These are phyloP conservation scores for Firmiana major DNA, from an alignment of 345 rosid species.

Conservation along the genomic window DNA sequence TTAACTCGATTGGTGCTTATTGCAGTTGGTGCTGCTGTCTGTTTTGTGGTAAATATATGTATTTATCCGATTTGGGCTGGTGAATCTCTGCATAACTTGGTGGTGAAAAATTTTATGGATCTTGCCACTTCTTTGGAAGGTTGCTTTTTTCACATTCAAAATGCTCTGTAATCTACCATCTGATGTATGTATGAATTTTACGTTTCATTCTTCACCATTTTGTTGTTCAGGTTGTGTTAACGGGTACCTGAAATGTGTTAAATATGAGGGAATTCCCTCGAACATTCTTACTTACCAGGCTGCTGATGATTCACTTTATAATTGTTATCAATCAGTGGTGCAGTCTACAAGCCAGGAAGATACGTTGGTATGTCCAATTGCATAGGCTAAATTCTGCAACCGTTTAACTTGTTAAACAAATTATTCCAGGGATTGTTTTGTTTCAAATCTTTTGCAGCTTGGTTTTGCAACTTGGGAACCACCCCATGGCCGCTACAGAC, in stretches of 20 bases:
- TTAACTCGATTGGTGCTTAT: constrained; percentile 67
- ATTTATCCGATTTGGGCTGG: constrained; percentile 97
- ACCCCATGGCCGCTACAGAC: constrained; percentile 82
- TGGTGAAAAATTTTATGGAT: constrained; percentile 67
- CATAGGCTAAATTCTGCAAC: neutral
- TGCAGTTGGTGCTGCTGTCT: constrained; percentile 63
- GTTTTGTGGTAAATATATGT: constrained; percentile 61
- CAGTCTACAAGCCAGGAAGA: constrained; percentile 90
- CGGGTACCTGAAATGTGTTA: constrained; percentile 63
- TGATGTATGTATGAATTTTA: neutral
- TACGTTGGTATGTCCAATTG: constrained; percentile 46
- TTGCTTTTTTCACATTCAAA: constrained; percentile 6
- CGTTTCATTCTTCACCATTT: neutral
- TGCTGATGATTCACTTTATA: constrained; percentile 76
- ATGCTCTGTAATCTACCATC: neutral
- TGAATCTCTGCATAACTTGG: constrained; percentile 80
- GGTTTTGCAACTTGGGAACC: constrained; percentile 96
- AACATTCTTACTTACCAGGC: constrained; percentile 81
- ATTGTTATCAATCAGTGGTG: constrained; percentile 78
- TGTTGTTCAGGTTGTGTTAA: constrained; percentile 57
- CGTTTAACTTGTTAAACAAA: neutral
- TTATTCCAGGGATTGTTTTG: neutral
- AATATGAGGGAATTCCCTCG: constrained; percentile 66
- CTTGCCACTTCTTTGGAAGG: constrained; percentile 91
- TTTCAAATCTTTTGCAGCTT: constrained; percentile 38